Evolutionary conservation across 2,329 filamentous ascomycete species (phyloP), one percentile per base, ranked within the genome.

Genomic region (Kalaharituber pfeilii): DNA sequence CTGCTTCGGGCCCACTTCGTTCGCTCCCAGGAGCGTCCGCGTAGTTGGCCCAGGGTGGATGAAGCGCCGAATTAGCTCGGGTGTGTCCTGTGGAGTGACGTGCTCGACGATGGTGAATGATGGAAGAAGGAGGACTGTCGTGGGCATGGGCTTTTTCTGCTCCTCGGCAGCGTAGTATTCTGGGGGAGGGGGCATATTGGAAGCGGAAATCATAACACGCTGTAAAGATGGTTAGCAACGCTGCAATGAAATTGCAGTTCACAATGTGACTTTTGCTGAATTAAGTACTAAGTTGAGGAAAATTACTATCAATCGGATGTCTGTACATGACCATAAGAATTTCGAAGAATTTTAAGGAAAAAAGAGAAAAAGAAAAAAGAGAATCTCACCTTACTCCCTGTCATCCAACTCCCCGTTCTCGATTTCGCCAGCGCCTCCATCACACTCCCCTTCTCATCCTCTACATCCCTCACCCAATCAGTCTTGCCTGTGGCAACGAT

Each of bases 401-500:
- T n/a, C n/a, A n/a, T n/a, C n/a, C n/a, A 13, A 27, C 20, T 24
- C 44, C 44, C 20, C 20, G 13, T 49, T 4, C 5, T 42, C 15
- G 27, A 27, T 13, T 39, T 52, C 3, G 20, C 50, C 62, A 88
- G 76, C 1, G 83, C 84, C 70, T 86, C 74, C 84, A 89, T 89
- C 28, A 89, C 75, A 66, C 82, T 86, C 5, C 83, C 84, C 68
- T 84, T 81, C 72, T 96, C 91, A 65, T 96, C 84, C 54, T 78
- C 79, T 47, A 94, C 85, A 70, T 94, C 83, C 57, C 85, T 72
- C 65, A 89, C 83, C 91, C 91, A 98, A 69, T 98, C 91, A 25
- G 81, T 77, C 76, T 95, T 94, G 57, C 87, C 86, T n/a, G 91
- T 98, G 24, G 86, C 91, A 15, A 96, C 86, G 28, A 98, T 72